Evolutionary conservation across 176 grass and related monocot species (phyloP), one percentile per base, ranked within the genome.

Genomic region (Aegilops tauschii): DNA sequence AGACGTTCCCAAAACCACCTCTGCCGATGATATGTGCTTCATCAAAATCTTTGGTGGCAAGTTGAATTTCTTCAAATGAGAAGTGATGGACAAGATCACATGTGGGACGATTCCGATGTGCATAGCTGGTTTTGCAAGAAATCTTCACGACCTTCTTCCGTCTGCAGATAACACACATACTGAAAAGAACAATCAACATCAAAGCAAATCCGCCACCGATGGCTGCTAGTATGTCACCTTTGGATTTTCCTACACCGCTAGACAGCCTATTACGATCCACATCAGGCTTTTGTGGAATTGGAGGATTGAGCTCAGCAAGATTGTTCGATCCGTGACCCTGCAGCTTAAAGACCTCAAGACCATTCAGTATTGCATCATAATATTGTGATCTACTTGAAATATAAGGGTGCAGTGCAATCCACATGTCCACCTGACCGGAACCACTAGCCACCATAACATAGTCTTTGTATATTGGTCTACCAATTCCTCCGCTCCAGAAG

Each of bases 301-400:
- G 27, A 3, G 91, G 50, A 54, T 18, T 54, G 50, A 54, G 50
- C 16, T 18, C 90, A 21, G 86, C 86, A 76, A 92, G 82, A 13
- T 58, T 73, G n/a, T 69, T 80, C 7, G 4, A 20, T 25, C 9
- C 34, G 20, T 76, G 5, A 54, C 50, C 76, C 68, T 71, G 49
- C 23, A 92, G 21, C 76, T 91, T 92, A 56, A 92, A 92, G 59
- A 92, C 69, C 85, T 92, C 86, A 11, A 92, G 81, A 21, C 90
- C 90, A 70, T 92, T 92, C 68, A 88, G 76, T 64, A 92, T 85
- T 31, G 90, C 90, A 81, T 92, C 86, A 69, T 23, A 85, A 20
- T 56, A 82, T 49, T 85, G 17, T 8, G 69, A 18, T 61, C 21
- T 31, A 1, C 1, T n/a, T 17, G 34, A 58, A 21, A 32, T 30